These are phyloP conservation scores for Cyamopsis tetragonoloba DNA, from an alignment of 306 rosid species.

Conservation along the genomic window DNA sequence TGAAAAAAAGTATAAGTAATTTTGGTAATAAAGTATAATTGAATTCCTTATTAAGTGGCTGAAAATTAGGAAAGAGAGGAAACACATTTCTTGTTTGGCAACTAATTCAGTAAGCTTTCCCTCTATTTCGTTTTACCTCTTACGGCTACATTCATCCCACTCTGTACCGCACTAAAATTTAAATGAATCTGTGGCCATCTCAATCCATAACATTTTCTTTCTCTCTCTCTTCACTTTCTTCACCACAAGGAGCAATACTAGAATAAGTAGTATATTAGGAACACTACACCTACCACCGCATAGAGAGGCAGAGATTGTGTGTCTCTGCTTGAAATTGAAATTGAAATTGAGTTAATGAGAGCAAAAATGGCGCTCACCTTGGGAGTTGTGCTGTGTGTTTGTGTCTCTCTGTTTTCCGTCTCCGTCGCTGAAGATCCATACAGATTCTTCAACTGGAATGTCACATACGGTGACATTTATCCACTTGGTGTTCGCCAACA, in stretches of 20 bases:
- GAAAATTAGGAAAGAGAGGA: too few species aligned
- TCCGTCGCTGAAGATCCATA: conserved; percentile 80
- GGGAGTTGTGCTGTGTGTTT: conserved; percentile 19
- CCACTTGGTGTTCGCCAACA: conserved; percentile 88
- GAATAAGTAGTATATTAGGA: too few species aligned
- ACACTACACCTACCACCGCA: too few species aligned
- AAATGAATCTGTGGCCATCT: conserved; percentile 24
- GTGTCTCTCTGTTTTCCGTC: conserved; percentile 28
- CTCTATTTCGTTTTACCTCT: not conserved
- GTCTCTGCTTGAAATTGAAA: too few species aligned
- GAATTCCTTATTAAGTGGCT: too few species aligned
- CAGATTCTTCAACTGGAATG: conserved; percentile 83
- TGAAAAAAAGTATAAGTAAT: too few species aligned
- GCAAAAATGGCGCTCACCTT: conserved; percentile 37
- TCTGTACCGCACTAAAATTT: conserved; percentile 42
- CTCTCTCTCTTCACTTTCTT: not conserved
- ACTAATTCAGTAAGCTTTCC: conserved; percentile 24
- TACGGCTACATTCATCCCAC: conserved; percentile 26
- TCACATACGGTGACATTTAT: conserved; percentile 89
- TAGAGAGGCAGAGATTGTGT: too few species aligned
- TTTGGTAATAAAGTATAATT: too few species aligned
- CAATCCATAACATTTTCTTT: not conserved
- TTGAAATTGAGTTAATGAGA: not conserved
- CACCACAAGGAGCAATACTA: too few species aligned
- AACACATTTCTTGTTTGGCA: not conserved